Percentiles rank a stretch among this genome's conserved stretches.
Conservation (phyloP, 139 green algal genomes). For the Chlorella vulgaris region DNA sequence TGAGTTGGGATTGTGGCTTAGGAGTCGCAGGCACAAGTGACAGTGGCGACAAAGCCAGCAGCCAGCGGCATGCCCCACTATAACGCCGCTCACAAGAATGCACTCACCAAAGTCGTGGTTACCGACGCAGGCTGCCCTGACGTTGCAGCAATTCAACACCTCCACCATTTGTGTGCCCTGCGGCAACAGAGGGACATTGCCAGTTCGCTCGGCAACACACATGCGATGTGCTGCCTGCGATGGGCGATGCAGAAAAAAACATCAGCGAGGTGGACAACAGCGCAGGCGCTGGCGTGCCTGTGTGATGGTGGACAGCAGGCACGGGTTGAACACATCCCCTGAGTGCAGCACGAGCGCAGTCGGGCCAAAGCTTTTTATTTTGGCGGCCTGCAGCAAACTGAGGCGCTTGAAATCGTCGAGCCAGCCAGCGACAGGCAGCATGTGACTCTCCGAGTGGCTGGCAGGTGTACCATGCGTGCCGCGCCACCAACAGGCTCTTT, state of each 20-base stretch:
- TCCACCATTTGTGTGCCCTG: conserved; percentile 80
- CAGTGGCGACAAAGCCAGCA: too few species aligned
- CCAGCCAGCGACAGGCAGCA: not conserved
- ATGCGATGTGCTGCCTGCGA: too few species aligned
- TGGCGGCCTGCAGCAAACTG: not conserved
- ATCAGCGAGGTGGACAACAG: not conserved
- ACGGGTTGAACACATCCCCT: conserved; percentile 77
- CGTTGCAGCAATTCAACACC: conserved; percentile 67
- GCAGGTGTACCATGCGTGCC: conserved; percentile 47
- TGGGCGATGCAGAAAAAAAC: not conserved
- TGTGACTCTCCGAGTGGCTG: not conserved
- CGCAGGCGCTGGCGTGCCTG: not conserved
- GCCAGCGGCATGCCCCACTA: too few species aligned
- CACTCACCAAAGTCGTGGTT: conserved; percentile 26
- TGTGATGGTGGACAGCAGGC: conserved; percentile 72
- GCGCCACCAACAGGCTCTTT: conserved; percentile 71
- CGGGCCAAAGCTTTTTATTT: conserved; percentile 11
- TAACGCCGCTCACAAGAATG: too few species aligned
- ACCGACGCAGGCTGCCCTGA: conserved; percentile 57
- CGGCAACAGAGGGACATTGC: not conserved
- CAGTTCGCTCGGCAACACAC: too few species aligned
- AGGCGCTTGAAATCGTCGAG: not conserved
- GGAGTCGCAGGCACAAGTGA: not conserved
- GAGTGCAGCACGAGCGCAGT: conserved; percentile 77
- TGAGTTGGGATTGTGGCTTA: too few species aligned